Evolutionary conservation across 345 rosid species (phyloP).

Genomic region (Gossypium rotundifolium): DNA sequence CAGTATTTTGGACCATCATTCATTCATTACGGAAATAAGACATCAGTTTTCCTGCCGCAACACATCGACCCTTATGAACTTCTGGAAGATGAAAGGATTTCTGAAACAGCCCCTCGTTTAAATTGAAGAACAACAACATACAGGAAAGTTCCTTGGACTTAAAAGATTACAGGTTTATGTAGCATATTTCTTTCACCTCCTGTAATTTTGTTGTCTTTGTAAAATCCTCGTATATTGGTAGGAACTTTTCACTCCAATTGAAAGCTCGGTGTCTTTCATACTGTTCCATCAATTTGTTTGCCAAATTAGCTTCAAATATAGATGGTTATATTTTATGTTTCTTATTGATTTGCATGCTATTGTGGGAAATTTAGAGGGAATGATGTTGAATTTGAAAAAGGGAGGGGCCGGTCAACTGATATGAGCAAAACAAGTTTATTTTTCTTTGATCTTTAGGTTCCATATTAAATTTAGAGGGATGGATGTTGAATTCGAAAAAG

Average conservation of each 20-base stretch:
- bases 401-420: no score
- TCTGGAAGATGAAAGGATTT: constrained; percentile 75
- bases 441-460: no score
- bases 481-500: no score
- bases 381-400: no score
- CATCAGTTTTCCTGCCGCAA: constrained; percentile 38
- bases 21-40: constrained; percentile 51
- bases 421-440: no score
- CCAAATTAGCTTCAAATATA: background rate
- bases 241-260: background rate
- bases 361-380: no score
- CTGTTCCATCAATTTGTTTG: background rate
- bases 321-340: no score
- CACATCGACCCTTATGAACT: constrained; percentile 66
- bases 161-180: constrained; percentile 9
- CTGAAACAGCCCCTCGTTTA: constrained; percentile 51
- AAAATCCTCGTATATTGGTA: constrained; percentile 8
- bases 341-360: no score
- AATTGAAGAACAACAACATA: constrained; percentile 29
- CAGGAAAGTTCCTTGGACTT: constrained; percentile 2
- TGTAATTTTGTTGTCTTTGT: constrained; percentile 12
- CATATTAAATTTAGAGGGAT: no score
- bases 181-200: constrained; percentile 11
- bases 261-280: background rate
- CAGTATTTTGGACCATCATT: constrained; percentile 78